phyloP scores from a whole-genome alignment of 495 filamentous ascomycete genomes.

The Aspergillus sclerotiicarbonarius region DNA sequence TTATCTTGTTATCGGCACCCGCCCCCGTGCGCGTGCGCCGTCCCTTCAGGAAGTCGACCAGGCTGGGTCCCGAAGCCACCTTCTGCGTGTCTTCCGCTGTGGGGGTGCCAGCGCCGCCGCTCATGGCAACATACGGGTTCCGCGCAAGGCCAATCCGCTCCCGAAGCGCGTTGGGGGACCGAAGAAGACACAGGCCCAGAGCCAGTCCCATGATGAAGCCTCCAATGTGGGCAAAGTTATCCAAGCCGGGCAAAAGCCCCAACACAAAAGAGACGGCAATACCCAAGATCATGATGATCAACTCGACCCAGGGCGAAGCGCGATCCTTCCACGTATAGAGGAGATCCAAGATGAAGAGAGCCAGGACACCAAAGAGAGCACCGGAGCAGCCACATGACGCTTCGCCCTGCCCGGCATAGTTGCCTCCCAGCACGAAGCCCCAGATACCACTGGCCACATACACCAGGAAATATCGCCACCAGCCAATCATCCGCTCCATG shows the following conservation, averaged over 20 bases:
- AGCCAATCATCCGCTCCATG: conserved; percentile 86
- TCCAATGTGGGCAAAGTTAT: conserved; percentile 97
- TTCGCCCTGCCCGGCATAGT: conserved; percentile 77
- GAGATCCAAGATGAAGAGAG: conserved; percentile 82
- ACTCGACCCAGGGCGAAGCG: conserved; percentile 68
- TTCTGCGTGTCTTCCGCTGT: conserved; percentile 27
- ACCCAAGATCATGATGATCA: conserved; percentile 80
- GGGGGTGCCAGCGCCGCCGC: conserved; percentile 31
- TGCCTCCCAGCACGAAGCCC: conserved; percentile 92
- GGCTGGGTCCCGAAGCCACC: conserved; percentile 15
- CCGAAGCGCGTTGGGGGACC: conserved; percentile 78
- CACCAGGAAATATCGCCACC: conserved; percentile 79
- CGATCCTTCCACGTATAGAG: conserved; percentile 87
- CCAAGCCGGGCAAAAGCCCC: conserved; percentile 85
- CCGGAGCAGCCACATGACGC: conserved; percentile 88
- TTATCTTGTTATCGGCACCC: conserved; percentile 26
- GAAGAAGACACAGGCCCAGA: conserved; percentile 80
- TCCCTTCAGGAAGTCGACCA: conserved; percentile 43
- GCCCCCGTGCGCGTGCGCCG: conserved; percentile 32
- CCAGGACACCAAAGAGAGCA: conserved; percentile 85
- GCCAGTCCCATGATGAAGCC: conserved; percentile 92
- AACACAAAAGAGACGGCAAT: conserved; percentile 87
- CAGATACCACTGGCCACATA: conserved; percentile 93
- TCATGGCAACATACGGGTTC: conserved; percentile 66
- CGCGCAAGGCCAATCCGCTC: conserved; percentile 65